Percentiles rank a stretch among this genome's conserved stretches.
Conservation (phyloP, 1,139 yeast genomes). For the Saccharomyces hybrid region DNA sequence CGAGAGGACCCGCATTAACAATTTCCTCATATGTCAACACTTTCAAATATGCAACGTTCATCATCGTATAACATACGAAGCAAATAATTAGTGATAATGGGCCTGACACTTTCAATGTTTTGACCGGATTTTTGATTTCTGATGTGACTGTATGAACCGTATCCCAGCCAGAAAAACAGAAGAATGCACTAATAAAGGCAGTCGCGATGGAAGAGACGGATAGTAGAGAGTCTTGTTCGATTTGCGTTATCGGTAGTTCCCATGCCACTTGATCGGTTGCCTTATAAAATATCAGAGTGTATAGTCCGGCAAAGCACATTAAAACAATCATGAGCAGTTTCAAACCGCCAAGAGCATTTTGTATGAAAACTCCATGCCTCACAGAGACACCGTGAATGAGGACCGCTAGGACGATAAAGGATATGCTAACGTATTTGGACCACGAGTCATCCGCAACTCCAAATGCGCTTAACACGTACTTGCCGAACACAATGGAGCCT, state of each 20-base stretch:
- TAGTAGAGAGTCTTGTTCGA: constrained; percentile 30
- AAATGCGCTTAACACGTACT: constrained; percentile 47
- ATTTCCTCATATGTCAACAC: constrained; percentile 50
- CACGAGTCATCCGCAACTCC: constrained; percentile 37
- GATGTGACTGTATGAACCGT: constrained; percentile 54
- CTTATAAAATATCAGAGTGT: constrained; percentile 38
- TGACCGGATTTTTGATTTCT: constrained; percentile 51
- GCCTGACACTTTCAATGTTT: constrained; percentile 55
- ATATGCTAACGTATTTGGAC: constrained; percentile 40
- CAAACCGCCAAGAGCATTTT: constrained; percentile 49
- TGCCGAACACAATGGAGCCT: constrained; percentile 64
- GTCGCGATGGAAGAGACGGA: constrained; percentile 44
- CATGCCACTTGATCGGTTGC: constrained; percentile 7
- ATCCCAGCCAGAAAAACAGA: constrained; percentile 60
- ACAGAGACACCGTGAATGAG: constrained; percentile 48
- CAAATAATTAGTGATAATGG: constrained; percentile 46
- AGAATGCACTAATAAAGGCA: constrained; percentile 52
- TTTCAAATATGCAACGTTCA: constrained; percentile 50
- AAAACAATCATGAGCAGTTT: constrained; percentile 44
- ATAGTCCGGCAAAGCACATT: constrained; percentile 46
- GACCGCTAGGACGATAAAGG: constrained; percentile 39
- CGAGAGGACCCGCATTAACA: constrained; percentile 46
- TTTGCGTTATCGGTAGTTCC: constrained; percentile 12
- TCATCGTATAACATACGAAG: constrained; percentile 44
- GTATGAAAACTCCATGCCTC: constrained; percentile 46